These are phyloP conservation scores for Laburnicola sp. DNA, from an alignment of 2,329 filamentous ascomycete species.

Conservation along the genomic window DNA sequence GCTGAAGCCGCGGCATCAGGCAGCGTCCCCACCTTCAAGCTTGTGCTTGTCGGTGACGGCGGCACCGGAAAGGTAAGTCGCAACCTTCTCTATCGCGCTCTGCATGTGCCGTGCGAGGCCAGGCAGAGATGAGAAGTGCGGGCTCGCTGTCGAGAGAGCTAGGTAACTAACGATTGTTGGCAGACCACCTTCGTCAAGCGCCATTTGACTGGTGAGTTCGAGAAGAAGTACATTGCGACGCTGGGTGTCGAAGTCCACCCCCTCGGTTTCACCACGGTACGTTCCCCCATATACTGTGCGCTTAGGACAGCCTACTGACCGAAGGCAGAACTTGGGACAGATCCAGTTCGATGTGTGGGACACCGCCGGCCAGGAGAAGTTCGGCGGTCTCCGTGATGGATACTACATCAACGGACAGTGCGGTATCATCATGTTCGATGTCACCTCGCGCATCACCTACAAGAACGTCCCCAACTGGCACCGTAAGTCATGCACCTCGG, in stretches of 20 bases:
- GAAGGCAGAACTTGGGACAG: conserved; percentile 76
- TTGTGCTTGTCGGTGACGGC: conserved; percentile 98
- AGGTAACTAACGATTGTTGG: conserved; percentile 28
- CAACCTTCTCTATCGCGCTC: conserved; percentile 12
- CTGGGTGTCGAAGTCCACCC: conserved; percentile 99
- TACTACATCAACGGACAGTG: conserved; percentile 99
- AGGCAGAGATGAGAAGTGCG: neutral
- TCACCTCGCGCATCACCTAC: conserved; percentile 99
- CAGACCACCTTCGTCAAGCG: conserved; percentile 99
- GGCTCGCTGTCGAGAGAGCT: conserved; percentile 4
- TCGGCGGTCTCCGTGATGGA: conserved; percentile 96
- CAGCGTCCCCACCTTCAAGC: conserved; percentile 87
- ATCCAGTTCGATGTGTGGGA: conserved; percentile 99
- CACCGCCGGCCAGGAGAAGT: conserved; percentile 99
- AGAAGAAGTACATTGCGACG: conserved; percentile 99
- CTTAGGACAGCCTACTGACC: conserved; percentile 24
- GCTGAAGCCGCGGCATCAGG: conserved; percentile 52
- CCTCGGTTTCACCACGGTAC: conserved; percentile 95
- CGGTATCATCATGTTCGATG: conserved; percentile 99
- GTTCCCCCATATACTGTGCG: conserved; percentile 40
- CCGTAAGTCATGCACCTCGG: conserved; percentile 65
- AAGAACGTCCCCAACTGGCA: conserved; percentile 99
- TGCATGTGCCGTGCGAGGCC: neutral
- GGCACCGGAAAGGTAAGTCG: conserved; percentile 96
- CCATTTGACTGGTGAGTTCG: conserved; percentile 98